These are phyloP conservation scores for Pseudodiploospora longispora DNA, from an alignment of 2,329 filamentous ascomycete species.

Conservation along the genomic window DNA sequence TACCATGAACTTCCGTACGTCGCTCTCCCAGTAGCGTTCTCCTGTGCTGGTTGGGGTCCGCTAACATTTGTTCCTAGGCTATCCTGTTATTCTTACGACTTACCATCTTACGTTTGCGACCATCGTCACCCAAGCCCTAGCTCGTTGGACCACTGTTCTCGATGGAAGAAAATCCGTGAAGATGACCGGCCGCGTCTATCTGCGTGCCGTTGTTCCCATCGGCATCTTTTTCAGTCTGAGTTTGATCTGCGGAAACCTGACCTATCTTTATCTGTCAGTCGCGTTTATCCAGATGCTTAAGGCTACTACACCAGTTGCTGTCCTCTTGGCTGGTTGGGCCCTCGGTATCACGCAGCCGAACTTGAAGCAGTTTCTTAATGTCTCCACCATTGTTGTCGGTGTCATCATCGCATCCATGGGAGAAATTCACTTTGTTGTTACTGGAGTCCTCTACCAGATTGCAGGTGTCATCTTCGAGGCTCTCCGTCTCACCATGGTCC, in stretches of 20 bases:
- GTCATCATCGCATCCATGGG: constrained; percentile 91
- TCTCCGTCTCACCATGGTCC: constrained; percentile 74
- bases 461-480: constrained; percentile 76
- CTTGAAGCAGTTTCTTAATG: constrained; percentile 81
- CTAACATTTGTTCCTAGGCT: constrained; percentile 36
- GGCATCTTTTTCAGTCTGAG: constrained; percentile 93
- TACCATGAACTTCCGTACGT: constrained; percentile 64
- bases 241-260: constrained; percentile 92
- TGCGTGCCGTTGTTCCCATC: constrained; percentile 89
- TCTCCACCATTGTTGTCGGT: constrained; percentile 89
- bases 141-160: constrained; percentile 79
- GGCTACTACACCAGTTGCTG: constrained; percentile 91
- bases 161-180: constrained; percentile 94
- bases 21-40: background rate
- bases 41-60: constrained; percentile 2
- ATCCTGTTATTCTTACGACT: constrained; percentile 79
- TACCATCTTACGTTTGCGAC: constrained; percentile 94
- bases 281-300: constrained; percentile 99
- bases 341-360: constrained; percentile 80
- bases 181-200: constrained; percentile 91
- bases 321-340: constrained; percentile 81
- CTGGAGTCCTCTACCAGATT: constrained; percentile 72
- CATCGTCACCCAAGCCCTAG: constrained; percentile 86
- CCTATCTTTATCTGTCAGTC: constrained; percentile 90
- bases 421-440: constrained; percentile 85